These are phyloP conservation scores for Anthostomella pinea DNA, from an alignment of 2,329 filamentous ascomycete species.

Conservation along the genomic window DNA sequence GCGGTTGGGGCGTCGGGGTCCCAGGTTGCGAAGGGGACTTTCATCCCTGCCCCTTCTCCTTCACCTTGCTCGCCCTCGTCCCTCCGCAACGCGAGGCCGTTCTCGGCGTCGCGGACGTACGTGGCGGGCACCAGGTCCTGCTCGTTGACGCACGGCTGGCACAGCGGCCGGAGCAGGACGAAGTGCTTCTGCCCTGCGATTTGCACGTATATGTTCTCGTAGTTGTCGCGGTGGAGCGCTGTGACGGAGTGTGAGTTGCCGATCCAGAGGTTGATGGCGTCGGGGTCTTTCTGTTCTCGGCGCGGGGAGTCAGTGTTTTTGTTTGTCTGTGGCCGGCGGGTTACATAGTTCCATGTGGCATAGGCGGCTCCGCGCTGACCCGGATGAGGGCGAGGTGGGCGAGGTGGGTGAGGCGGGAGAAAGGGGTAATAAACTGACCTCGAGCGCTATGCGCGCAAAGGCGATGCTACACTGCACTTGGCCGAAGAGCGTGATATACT, in stretches of 20 bases:
- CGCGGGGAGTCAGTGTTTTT: too few species aligned
- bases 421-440: neutral
- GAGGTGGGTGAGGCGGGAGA: neutral
- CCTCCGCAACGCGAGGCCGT: slow-evolving; percentile 24
- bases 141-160: slow-evolving; percentile 68
- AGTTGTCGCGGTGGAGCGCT: slow-evolving; percentile 77
- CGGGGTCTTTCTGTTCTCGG: slow-evolving; percentile 51
- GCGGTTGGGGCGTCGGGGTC: slow-evolving; percentile 61
- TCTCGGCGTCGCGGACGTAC: slow-evolving; percentile 45
- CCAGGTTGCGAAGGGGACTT: slow-evolving; percentile 69
- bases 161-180: slow-evolving; percentile 68
- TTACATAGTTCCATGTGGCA: too few species aligned
- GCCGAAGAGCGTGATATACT: slow-evolving; percentile 62
- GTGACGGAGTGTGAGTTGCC: slow-evolving; percentile 69
- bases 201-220: slow-evolving; percentile 83
- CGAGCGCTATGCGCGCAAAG: slow-evolving; percentile 70
- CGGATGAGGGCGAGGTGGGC: too few species aligned
- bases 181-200: slow-evolving; percentile 73
- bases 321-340: too few species aligned
- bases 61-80: slow-evolving; percentile 29
- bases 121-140: slow-evolving; percentile 52
- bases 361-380: too few species aligned
- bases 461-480: slow-evolving; percentile 64
- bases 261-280: slow-evolving; percentile 82
- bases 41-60: slow-evolving; percentile 4